phyloP scores from a whole-genome alignment of 345 rosid genomes.

The Acer yangbiense region DNA sequence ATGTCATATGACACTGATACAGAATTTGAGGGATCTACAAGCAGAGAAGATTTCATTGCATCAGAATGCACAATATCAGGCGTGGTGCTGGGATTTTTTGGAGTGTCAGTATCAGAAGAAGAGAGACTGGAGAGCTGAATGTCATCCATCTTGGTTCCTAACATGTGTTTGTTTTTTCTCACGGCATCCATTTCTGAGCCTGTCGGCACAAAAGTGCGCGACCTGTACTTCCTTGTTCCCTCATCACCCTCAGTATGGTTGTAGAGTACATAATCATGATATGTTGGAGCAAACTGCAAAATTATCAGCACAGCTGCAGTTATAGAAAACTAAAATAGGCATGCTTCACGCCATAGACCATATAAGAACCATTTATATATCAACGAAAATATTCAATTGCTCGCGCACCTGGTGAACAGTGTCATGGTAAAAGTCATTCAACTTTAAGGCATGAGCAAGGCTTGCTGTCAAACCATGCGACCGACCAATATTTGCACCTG shows the following conservation, averaged over 20 bases:
- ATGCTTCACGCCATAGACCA: background rate
- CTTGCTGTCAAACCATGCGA: constrained; percentile 72
- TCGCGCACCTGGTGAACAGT: constrained; percentile 90
- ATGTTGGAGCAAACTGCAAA: constrained; percentile 92
- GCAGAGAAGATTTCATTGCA: constrained; percentile 68
- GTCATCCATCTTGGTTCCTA: constrained; percentile 78
- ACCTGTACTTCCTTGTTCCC: constrained; percentile 81
- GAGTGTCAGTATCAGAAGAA: constrained; percentile 67
- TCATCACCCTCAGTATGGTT: constrained; percentile 88
- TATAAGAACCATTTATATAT: background rate
- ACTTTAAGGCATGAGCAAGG: constrained; percentile 84
- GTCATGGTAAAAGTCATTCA: constrained; percentile 96
- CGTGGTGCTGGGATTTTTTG: constrained; percentile 33
- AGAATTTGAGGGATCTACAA: constrained; percentile 62
- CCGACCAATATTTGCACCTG: constrained; percentile 87
- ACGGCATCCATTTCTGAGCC: constrained; percentile 97
- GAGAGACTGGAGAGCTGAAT: constrained; percentile 69
- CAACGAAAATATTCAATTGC: background rate
- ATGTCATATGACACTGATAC: constrained; percentile 63
- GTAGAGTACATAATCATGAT: constrained; percentile 96
- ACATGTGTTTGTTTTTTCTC: constrained; percentile 68
- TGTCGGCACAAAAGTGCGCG: constrained; percentile 96
- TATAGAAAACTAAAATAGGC: background rate
- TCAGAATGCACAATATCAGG: constrained; percentile 46
- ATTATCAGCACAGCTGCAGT: constrained; percentile 13